These are phyloP conservation scores for Candida anglica DNA, from an alignment of 805 yeast genomes.

Conservation along the genomic window DNA sequence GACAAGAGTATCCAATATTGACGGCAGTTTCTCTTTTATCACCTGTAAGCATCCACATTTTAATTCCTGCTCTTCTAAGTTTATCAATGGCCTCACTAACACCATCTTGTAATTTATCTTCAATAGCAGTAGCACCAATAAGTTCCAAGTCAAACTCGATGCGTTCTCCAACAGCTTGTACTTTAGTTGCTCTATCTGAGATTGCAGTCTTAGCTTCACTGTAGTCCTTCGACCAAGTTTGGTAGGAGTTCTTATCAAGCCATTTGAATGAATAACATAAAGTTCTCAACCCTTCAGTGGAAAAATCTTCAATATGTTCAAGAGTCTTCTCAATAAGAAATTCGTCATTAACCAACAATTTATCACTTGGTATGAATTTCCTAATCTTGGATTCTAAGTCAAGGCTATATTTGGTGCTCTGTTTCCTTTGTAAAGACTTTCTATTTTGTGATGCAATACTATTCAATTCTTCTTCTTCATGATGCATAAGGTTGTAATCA, in stretches of 20 bases:
- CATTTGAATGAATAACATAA: conserved; percentile 77
- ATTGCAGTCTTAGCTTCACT: conserved; percentile 75
- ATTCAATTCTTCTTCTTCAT: conserved; percentile 49
- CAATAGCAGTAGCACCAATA: conserved; percentile 94
- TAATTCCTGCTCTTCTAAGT: conserved; percentile 87
- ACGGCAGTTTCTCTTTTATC: conserved; percentile 98
- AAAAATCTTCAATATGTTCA: conserved; percentile 89
- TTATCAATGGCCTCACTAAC: conserved; percentile 94
- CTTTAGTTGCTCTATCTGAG: conserved; percentile 56
- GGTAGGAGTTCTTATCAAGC: conserved; percentile 56
- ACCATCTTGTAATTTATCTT: conserved; percentile 95
- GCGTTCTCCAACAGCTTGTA: conserved; percentile 68
- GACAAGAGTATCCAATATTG: conserved; percentile 93
- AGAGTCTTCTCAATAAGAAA: conserved; percentile 78
- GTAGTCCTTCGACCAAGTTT: conserved; percentile 63
- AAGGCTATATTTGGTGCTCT: conserved; percentile 49
- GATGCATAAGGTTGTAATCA: conserved; percentile 45
- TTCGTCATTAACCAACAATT: conserved; percentile 63
- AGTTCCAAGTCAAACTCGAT: conserved; percentile 69
- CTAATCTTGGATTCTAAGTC: conserved; percentile 8
- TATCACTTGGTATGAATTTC: conserved; percentile 40
- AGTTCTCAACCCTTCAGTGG: conserved; percentile 92
- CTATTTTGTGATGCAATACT: conserved; percentile 51
- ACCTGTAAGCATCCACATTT: conserved; percentile 98
- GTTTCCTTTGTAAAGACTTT: conserved; percentile 57